Evolutionary conservation across 495 filamentous ascomycete species (phyloP).

Genomic region (Penicillium simplicissimum): DNA sequence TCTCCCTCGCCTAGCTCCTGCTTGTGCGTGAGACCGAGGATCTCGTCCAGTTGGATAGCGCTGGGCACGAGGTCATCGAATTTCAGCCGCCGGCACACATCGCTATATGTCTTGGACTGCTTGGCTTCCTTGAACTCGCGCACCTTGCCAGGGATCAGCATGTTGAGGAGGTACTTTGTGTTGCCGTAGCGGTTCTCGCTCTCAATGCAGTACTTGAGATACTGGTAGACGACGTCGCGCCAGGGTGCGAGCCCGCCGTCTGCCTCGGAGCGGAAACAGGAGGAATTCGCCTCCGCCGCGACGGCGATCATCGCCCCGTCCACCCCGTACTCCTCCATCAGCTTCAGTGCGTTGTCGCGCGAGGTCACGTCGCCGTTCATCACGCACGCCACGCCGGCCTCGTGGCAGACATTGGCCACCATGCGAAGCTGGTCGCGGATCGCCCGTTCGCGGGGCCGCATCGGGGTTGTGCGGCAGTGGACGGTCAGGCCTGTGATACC

Average conservation of each 20-base stretch:
- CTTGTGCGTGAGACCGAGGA: constrained; percentile 58
- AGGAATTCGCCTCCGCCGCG: constrained; percentile 83
- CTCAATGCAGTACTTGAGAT: constrained; percentile 67
- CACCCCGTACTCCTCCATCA: constrained; percentile 73
- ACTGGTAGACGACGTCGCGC: constrained; percentile 72
- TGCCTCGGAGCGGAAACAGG: constrained; percentile 67
- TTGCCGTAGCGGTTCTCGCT: constrained; percentile 85
- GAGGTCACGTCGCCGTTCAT: constrained; percentile 91
- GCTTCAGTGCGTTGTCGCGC: constrained; percentile 62
- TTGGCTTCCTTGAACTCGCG: constrained; percentile 56
- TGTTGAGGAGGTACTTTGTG: constrained; percentile 84
- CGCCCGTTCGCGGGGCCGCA: constrained; percentile 86
- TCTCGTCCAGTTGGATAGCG: constrained; percentile 63
- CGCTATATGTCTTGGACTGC: constrained; percentile 61
- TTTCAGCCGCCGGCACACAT: constrained; percentile 61
- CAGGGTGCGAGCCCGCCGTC: constrained; percentile 69
- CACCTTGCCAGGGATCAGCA: constrained; percentile 80
- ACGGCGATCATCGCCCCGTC: constrained; percentile 98
- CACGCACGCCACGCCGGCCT: constrained; percentile 82
- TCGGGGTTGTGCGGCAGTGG: constrained; percentile 93
- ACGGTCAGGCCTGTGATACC: constrained; percentile 91
- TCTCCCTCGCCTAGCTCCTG: constrained; percentile 28
- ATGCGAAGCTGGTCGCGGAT: constrained; percentile 83
- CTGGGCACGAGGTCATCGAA: constrained; percentile 57
- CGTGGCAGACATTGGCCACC: constrained; percentile 72